Evolutionary conservation across 139 green algal species (phyloP).

Genomic region (Pleodorina starrii): DNA sequence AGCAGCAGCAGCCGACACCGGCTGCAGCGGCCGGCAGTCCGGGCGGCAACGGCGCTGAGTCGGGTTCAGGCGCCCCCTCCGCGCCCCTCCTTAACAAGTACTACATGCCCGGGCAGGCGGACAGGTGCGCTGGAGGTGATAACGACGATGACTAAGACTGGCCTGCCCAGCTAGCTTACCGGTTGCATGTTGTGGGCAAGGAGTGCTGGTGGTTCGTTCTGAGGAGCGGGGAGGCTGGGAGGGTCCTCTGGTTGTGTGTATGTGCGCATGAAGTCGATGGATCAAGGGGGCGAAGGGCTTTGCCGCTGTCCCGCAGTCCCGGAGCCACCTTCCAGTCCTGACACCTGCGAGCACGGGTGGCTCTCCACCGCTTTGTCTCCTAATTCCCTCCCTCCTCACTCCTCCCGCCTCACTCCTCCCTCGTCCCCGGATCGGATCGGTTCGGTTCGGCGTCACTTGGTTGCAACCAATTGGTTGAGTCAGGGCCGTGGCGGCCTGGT

Average conservation of each 20-base stretch:
- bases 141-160: not conserved
- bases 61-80: not conserved
- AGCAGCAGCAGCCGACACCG: no score
- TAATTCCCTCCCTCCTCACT: no score
- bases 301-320: no score
- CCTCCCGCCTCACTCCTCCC: no score
- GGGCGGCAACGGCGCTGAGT: not conserved
- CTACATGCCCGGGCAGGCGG: conserved; percentile 8
- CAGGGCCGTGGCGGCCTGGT: conserved; percentile 21
- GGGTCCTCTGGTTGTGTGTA: not conserved
- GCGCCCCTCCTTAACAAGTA: not conserved
- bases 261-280: not conserved
- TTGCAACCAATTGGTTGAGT: not conserved
- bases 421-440: no score
- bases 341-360: no score
- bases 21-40: not conserved
- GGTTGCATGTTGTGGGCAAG: not conserved
- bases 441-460: not conserved
- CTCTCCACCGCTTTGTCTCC: no score
- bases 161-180: not conserved
- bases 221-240: not conserved
- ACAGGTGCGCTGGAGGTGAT: not conserved
- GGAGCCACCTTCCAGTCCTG: no score
- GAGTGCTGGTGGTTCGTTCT: not conserved
- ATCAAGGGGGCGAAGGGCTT: no score